Base-by-base conservation (phyloP, 2,329 filamentous ascomycete species). In the Colletotrichum sp. region DNA sequence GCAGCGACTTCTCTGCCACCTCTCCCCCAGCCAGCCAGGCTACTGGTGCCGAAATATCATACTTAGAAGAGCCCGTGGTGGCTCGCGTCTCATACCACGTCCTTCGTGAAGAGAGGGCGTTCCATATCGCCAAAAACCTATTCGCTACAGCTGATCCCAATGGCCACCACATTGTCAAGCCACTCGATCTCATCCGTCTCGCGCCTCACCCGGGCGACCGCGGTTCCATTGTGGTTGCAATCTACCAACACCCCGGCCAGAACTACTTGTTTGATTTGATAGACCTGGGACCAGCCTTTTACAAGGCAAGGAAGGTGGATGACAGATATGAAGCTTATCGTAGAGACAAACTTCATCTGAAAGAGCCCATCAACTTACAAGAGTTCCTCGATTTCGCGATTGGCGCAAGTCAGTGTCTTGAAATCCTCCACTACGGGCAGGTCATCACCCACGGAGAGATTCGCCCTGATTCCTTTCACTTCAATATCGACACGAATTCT, bases 361-460 rank as follows among this genome's bases (percentile, higher is more conserved):
- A 88, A 21, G 88, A 90, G 21, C 90, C 92, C 48, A 92, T 97
- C 59, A 92, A 93, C 61, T 86, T 98, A 7, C 89, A 94, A 63
- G 89, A 92, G 18, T 98, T 98, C 80, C 89, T 99, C 32, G 94
- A 98, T 80, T 98, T 98, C 82, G 96, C 96, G 34, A 95, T 98
- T 74, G 96, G 96, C 28, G 94, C 96, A 2, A 92, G 94, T 7
- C 92, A 98, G 83, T 98, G 95, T 81, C 86, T 98, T 64, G 96
- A 98, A 83, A 92, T 98, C 63, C 86, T 99, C n/a, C 96, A 99
- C 80, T 96, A 98, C 84, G 93, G 94, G 10, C 92, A 96, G 74
- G 93, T 95, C 76, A 92, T 96, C 73, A 93, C 98, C 2, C 96
- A 98, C 80, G 96, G 96, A 60, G 96, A 99, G 84, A 93, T 99